Evolutionary conservation across 2,329 filamentous ascomycete genomes (phyloP), one percentile per base, ranked within the genome.

Genomic region (Chaetomium olivaceum): DNA sequence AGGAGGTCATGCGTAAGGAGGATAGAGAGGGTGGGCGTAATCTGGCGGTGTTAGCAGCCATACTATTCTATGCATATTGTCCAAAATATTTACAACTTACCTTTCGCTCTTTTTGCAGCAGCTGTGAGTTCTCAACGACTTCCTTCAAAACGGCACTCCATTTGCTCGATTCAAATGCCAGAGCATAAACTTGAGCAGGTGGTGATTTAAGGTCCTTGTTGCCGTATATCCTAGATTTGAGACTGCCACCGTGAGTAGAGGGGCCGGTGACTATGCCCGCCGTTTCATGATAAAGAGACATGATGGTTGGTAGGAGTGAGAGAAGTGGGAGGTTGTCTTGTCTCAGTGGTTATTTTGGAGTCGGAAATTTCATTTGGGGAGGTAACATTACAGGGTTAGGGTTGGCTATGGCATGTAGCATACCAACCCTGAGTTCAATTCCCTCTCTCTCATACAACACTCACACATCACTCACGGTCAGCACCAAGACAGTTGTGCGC

Each of bases 271-370:
- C 80, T 43, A 97, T 82, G 16, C 88, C 84, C 4, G 91, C 92
- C 7, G 93, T 91, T 80, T 98, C 95, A 76, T 96, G 91, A 77
- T 99, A 99, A 64, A 99, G 89, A 57, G 93, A 96, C 94, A 98
- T 98, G 52, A 29, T 36, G 52, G 16, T 11, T 7, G 29, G 1
- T 7, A 21, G n/a, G n/a, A 48, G 43, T 48, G 14, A 16, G 36
- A 43, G 36, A 43, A 43, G 31, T 33, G 6, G 31, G 31, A 43
- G 36, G 36, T 43, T 43, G 36, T 43, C 14, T 43, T 43, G 36
- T 43, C 3, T 43, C 36, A 19, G 36, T 43, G 36, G 14, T 43
- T 39, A 2, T 8, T 33, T 36, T 14, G 11, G 1, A 19, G 36
- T 43, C 14, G 36, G 19, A 43, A 43, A 19, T 43, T 43, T 16